Conservation (phyloP, 108 stramenopile species). For the Bacterosira constricta region DNA sequence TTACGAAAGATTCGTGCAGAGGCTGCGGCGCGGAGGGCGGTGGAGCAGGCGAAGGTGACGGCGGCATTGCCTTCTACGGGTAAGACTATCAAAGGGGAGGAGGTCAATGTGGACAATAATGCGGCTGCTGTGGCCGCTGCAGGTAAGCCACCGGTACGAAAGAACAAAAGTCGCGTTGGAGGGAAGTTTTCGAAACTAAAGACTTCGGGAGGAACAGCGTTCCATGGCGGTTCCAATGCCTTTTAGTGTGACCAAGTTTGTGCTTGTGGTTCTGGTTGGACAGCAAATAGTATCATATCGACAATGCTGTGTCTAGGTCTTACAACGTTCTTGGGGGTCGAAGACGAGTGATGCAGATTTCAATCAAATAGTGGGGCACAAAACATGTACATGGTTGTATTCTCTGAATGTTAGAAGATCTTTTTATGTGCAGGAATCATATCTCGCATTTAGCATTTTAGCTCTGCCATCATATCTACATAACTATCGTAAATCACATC, state of each 20-base stretch:
- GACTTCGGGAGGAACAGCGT: conserved; percentile 50
- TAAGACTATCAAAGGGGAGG: conserved; percentile 49
- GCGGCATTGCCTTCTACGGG: conserved; percentile 58
- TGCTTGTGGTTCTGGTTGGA: background rate
- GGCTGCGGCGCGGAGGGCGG: conserved; percentile 71
- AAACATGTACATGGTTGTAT: background rate
- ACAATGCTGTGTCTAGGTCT: no score
- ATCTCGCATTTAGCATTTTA: no score
- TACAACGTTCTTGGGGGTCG: no score
- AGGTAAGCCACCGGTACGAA: conserved; percentile 46
- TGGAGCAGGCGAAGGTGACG: conserved; percentile 48
- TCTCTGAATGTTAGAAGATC: background rate
- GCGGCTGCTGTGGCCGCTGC: conserved; percentile 9
- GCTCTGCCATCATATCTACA: no score
- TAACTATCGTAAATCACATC: no score
- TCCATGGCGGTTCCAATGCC: conserved; percentile 67
- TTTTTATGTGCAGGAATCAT: no score
- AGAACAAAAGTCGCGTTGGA: conserved; percentile 77
- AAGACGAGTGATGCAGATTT: no score
- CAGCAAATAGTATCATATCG: no score
- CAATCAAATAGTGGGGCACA: no score
- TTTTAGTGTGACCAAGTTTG: no score
- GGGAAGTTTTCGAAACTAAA: conserved; percentile 81
- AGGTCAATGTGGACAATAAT: conserved; percentile 29
- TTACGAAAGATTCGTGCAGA: conserved; percentile 76